These are phyloP conservation scores for Plasmodium relictum DNA, from an alignment of 169 alveolate genomes.

Conservation along the genomic window DNA sequence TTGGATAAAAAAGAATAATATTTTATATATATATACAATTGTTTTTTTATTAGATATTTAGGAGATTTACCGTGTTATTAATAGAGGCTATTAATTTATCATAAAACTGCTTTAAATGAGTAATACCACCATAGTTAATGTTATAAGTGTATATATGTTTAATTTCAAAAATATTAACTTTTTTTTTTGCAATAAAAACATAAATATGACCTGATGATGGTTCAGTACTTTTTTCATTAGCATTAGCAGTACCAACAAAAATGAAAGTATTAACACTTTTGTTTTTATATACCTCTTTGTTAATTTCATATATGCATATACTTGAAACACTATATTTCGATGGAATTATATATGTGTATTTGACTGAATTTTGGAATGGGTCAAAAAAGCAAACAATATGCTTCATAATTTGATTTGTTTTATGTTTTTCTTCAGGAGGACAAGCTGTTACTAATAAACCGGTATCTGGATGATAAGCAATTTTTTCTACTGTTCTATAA, in stretches of 20 bases:
- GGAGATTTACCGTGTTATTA: constrained; percentile 37
- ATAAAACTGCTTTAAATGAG: constrained; percentile 30
- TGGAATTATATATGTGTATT: constrained; percentile 60
- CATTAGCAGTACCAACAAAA: constrained; percentile 61
- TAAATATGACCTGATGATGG: constrained; percentile 68
- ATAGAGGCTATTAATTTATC: constrained; percentile 43
- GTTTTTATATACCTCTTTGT: background rate
- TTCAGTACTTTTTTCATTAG: constrained; percentile 42
- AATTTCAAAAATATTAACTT: constrained; percentile 43
- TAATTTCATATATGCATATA: constrained; percentile 37
- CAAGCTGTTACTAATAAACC: constrained; percentile 66
- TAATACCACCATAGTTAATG: constrained; percentile 53
- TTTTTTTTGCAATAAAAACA: constrained; percentile 52
- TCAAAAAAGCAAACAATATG: constrained; percentile 71
- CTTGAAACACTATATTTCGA: constrained; percentile 66
- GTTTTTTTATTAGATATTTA: too few relatives aligned
- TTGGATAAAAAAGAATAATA: too few relatives aligned
- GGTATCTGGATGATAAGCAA: constrained; percentile 51
- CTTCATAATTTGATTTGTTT: constrained; percentile 64
- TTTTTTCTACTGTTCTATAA: constrained; percentile 75
- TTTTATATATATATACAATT: too few relatives aligned
- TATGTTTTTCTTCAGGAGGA: constrained; percentile 68
- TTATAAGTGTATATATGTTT: constrained; percentile 69
- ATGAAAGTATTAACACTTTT: constrained; percentile 17
- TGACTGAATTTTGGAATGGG: constrained; percentile 46